phyloP scores from a whole-genome alignment of 805 yeast species.

The Wickerhamiella bombiphila region DNA sequence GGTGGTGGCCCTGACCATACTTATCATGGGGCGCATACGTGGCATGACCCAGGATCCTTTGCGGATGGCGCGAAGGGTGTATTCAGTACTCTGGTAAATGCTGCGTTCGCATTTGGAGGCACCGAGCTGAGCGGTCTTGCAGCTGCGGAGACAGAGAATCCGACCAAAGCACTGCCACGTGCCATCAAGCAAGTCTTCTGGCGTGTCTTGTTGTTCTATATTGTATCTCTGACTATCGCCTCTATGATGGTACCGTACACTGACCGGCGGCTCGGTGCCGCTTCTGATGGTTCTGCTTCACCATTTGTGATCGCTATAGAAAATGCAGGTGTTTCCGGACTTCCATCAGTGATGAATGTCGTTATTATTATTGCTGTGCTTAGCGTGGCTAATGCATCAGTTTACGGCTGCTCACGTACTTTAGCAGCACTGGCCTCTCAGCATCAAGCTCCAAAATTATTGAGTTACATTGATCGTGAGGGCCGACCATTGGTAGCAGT shows the following conservation, averaged over 20 bases:
- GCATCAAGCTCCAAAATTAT: constrained; percentile 44
- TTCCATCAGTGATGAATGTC: constrained; percentile 58
- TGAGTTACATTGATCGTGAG: constrained; percentile 55
- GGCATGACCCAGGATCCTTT: constrained; percentile 52
- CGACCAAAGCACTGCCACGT: constrained; percentile 49
- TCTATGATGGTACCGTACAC: constrained; percentile 64
- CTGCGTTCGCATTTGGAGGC: constrained; percentile 66
- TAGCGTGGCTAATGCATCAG: constrained; percentile 62
- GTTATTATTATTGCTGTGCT: constrained; percentile 54
- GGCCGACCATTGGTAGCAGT: constrained; percentile 73
- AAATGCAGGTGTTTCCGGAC: constrained; percentile 49
- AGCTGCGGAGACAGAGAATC: constrained; percentile 62
- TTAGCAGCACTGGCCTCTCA: constrained; percentile 52
- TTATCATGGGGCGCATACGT: constrained; percentile 39
- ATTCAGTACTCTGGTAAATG: constrained; percentile 57
- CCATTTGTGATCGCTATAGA: constrained; percentile 62
- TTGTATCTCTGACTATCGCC: constrained; percentile 39
- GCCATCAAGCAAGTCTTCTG: constrained; percentile 75
- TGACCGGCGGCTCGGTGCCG: constrained; percentile 34
- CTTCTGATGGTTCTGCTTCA: constrained; percentile 49
- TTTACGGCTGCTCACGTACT: constrained; percentile 56
- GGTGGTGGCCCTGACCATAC: constrained; percentile 51
- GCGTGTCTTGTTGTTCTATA: constrained; percentile 61
- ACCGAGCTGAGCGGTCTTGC: constrained; percentile 62
- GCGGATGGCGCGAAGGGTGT: constrained; percentile 30